A percentile compares a stretch with the other conserved stretches of the same genome.
Conservation (phyloP, 306 rosid genomes). For the Echinosophora koreensis region DNA sequence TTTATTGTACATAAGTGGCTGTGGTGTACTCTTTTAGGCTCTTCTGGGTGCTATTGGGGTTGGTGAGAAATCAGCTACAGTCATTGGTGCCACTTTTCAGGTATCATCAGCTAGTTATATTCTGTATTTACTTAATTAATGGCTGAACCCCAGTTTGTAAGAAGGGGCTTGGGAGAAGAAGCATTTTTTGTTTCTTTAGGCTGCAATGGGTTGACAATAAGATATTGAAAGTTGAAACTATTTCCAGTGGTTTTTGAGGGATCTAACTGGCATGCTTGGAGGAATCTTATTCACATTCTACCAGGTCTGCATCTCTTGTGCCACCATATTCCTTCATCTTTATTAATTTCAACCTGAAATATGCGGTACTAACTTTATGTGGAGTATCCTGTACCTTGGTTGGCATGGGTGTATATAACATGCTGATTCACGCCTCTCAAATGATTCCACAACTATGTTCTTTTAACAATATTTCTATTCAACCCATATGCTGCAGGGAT, state of each 20-base stretch:
- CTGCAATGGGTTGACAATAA: slow-evolving; percentile 37
- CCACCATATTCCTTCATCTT: slow-evolving; percentile 2
- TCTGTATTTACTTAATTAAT: slow-evolving; percentile 23
- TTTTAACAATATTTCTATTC: slow-evolving; percentile 29
- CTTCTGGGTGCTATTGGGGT: slow-evolving; percentile 95
- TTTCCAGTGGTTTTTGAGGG: slow-evolving; percentile 98
- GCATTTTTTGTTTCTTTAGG: slow-evolving; percentile 39
- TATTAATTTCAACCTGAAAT: slow-evolving; percentile 33
- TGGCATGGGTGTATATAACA: slow-evolving; percentile 14
- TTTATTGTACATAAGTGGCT: too few relatives aligned
- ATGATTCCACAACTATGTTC: slow-evolving; percentile 23
- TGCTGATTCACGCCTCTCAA: slow-evolving; percentile 32
- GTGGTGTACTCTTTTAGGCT: slow-evolving; percentile 62
- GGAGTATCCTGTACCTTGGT: not conserved
- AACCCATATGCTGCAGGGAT: slow-evolving; percentile 71
- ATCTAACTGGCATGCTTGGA: slow-evolving; percentile 97
- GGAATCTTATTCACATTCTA: slow-evolving; percentile 95
- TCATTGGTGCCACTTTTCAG: slow-evolving; percentile 98
- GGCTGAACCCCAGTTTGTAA: slow-evolving; percentile 25
- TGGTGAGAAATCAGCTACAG: slow-evolving; percentile 97
- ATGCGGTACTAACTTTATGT: slow-evolving; percentile 13
- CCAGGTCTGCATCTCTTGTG: slow-evolving; percentile 65
- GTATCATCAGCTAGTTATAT: slow-evolving; percentile 51
- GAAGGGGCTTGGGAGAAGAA: slow-evolving; percentile 44
- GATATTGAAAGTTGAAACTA: slow-evolving; percentile 45